Evolutionary conservation across 768 basidiomycete species (phyloP).

Genomic region (Clitopilus passeckerianus): DNA sequence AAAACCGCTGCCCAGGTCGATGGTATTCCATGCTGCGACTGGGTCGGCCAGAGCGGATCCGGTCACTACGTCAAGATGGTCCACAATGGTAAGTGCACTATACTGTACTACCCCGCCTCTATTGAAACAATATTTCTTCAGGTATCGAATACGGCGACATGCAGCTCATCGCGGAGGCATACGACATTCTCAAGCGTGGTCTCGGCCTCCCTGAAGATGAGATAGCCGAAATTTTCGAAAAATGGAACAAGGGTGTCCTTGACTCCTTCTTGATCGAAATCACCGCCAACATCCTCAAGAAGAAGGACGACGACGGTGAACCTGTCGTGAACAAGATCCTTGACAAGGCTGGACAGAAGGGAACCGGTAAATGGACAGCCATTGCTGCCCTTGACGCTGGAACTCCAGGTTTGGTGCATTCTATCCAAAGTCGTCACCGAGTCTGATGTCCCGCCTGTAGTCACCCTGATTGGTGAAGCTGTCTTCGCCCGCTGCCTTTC

Average conservation of each 20-base stretch:
- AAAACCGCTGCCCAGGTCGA: constrained; percentile 92
- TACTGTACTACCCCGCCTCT: constrained; percentile 2
- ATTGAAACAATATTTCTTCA: constrained; percentile 22
- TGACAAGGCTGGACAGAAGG: constrained; percentile 97
- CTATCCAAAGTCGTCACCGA: constrained; percentile 8
- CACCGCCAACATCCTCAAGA: constrained; percentile 93
- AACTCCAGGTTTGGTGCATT: constrained; percentile 61
- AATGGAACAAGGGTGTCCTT: constrained; percentile 98
- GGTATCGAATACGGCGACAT: constrained; percentile 99
- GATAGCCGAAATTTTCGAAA: constrained; percentile 90
- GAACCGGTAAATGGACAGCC: constrained; percentile 99
- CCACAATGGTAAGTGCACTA: constrained; percentile 68
- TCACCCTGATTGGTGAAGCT: constrained; percentile 98
- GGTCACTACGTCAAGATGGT: constrained; percentile 99
- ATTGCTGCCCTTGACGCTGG: constrained; percentile 94
- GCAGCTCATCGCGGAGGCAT: constrained; percentile 98
- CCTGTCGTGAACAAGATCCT: constrained; percentile 92
- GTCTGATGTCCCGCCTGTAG: constrained; percentile 31
- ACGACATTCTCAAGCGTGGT: constrained; percentile 97
- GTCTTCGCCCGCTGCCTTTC: constrained; percentile 99
- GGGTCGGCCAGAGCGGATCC: constrained; percentile 95
- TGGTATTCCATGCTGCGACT: constrained; percentile 98
- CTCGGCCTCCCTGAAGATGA: constrained; percentile 82
- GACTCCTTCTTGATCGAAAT: constrained; percentile 99
- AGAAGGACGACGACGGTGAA: constrained; percentile 92